These are phyloP conservation scores for Telopea speciosissima DNA, from an alignment of 177 flowering plant genomes.

Conservation along the genomic window DNA sequence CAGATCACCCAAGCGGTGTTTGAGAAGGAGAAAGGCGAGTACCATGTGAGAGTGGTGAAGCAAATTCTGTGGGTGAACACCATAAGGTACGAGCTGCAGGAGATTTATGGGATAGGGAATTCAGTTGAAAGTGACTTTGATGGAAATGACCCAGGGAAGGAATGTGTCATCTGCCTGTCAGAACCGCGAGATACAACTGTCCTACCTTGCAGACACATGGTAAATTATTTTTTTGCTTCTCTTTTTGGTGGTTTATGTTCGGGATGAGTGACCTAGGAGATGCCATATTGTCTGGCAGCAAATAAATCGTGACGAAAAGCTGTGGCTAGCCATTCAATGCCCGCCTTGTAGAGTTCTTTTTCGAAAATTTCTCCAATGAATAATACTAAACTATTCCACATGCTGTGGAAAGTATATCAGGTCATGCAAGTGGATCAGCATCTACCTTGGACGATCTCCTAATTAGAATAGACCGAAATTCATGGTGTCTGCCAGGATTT, in stretches of 20 bases:
- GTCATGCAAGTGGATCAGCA: no score
- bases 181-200: slow-evolving; percentile 98
- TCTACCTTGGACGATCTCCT: no score
- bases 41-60: slow-evolving; percentile 66
- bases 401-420: no score
- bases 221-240: slow-evolving; percentile 18
- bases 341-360: no score
- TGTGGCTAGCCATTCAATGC: no score
- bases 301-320: no score
- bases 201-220: slow-evolving; percentile 99
- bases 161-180: slow-evolving; percentile 94
- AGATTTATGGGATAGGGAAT: slow-evolving; percentile 95
- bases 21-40: slow-evolving; percentile 77
- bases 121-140: slow-evolving; percentile 75
- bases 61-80: slow-evolving; percentile 86
- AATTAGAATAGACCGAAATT: no score
- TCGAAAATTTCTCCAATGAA: no score
- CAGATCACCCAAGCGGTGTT: slow-evolving; percentile 87
- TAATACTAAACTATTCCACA: no score
- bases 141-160: slow-evolving; percentile 44
- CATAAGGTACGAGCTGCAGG: slow-evolving; percentile 92
- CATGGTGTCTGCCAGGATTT: neutral
- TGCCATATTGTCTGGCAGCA: no score
- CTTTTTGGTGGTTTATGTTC: neutral
- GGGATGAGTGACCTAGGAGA: neutral